Evolutionary conservation across 2,329 filamentous ascomycete species (phyloP).

Genomic region (Venturia oleaginea): DNA sequence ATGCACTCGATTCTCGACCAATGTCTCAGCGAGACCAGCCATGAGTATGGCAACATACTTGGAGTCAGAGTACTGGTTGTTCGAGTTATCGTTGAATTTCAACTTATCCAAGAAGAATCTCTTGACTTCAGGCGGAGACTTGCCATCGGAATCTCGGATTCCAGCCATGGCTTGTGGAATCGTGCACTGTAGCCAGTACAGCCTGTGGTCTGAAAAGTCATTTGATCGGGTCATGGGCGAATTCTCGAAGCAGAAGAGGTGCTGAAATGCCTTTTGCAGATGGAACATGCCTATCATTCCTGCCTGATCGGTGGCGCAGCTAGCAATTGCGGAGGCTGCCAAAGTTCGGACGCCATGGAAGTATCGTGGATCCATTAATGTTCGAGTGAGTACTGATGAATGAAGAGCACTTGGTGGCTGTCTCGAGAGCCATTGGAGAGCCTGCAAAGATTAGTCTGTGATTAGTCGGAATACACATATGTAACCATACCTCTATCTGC

Average conservation of each 20-base stretch:
- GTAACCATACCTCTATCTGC: constrained; percentile 47
- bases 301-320: constrained; percentile 61
- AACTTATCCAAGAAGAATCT: constrained; percentile 82
- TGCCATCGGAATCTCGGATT: constrained; percentile 65
- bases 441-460: constrained; percentile 28
- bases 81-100: constrained; percentile 87
- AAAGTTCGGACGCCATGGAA: constrained; percentile 86
- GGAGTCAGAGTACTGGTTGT: constrained; percentile 81
- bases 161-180: constrained; percentile 74
- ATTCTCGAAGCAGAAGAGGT: constrained; percentile 76
- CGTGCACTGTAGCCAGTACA: constrained; percentile 75
- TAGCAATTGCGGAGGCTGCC: constrained; percentile 69
- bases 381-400: constrained; percentile 81
- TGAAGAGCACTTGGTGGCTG: constrained; percentile 67
- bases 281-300: constrained; percentile 76
- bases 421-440: constrained; percentile 65
- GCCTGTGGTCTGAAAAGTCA: constrained; percentile 78
- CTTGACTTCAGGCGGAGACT: constrained; percentile 69
- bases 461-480: constrained; percentile 8
- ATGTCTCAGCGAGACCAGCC: constrained; percentile 47
- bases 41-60: constrained; percentile 81
- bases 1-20: constrained; percentile 31
- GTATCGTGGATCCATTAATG: constrained; percentile 83
- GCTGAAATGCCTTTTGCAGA: constrained; percentile 74
- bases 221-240: constrained; percentile 77